A percentile compares a stretch with the other conserved stretches of the same genome.
These are phyloP conservation scores for Diaporthe sp. DNA, from an alignment of 2,329 filamentous ascomycete genomes.

Conservation along the genomic window DNA sequence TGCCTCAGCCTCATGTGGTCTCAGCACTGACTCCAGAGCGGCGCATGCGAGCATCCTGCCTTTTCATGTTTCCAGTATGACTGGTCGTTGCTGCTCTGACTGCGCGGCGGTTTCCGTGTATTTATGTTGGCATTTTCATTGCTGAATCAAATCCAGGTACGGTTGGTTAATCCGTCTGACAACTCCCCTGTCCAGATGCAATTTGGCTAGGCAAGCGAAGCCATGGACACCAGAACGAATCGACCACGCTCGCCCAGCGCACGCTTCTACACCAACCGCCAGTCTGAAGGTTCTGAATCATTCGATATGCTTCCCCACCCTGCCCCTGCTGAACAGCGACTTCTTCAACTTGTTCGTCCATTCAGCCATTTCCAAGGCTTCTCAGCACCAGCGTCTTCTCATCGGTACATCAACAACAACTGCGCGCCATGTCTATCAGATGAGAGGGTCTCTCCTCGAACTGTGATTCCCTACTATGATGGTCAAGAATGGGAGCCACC, in stretches of 20 bases:
- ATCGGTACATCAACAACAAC: neutral
- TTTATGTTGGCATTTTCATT: slow-evolving; percentile 36
- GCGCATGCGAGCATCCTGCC: slow-evolving; percentile 20
- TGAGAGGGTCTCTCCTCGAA: slow-evolving; percentile 35
- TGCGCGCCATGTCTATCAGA: slow-evolving; percentile 14
- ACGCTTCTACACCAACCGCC: slow-evolving; percentile 35
- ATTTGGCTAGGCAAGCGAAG: neutral
- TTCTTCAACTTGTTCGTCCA: neutral
- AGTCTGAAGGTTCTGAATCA: neutral
- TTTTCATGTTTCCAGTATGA: slow-evolving; percentile 26
- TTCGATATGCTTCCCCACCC: neutral
- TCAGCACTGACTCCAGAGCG: slow-evolving; percentile 36
- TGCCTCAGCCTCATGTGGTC: slow-evolving; percentile 37
- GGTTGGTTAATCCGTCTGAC: neutral
- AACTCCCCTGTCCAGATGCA: neutral
- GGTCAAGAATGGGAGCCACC: neutral
- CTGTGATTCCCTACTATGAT: neutral
- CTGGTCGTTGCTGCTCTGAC: slow-evolving; percentile 22
- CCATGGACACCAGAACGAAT: slow-evolving; percentile 7
- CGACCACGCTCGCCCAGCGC: slow-evolving; percentile 35
- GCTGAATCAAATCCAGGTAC: neutral
- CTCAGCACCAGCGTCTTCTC: slow-evolving; percentile 16
- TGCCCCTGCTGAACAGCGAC: neutral
- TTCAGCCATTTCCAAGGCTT: slow-evolving; percentile 37
- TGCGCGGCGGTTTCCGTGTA: slow-evolving; percentile 15